A percentile compares a stretch with the other conserved stretches of the same genome.
These are phyloP conservation scores for Limonomyces culmigenus DNA, from an alignment of 1,284 basidiomycete genomes.

Conservation along the genomic window DNA sequence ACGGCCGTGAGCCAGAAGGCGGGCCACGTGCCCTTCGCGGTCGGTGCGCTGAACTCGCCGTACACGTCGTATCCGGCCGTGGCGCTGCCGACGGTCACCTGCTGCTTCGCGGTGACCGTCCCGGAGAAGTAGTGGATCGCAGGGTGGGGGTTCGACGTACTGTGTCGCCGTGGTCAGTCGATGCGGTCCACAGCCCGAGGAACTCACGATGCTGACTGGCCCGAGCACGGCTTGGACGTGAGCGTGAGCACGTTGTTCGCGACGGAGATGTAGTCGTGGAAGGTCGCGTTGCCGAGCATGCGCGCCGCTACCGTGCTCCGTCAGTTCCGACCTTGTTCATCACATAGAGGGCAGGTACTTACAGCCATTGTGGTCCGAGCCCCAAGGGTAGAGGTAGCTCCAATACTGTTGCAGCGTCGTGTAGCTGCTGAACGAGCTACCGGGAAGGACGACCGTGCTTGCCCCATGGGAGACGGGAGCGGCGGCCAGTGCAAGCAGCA, in stretches of 20 bases:
- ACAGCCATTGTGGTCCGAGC: slow-evolving; percentile 28
- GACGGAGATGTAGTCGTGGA: slow-evolving; percentile 20
- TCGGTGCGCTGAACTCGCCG: slow-evolving; percentile 25
- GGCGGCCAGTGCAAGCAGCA: too few relatives aligned
- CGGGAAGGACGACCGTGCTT: slow-evolving; percentile 23
- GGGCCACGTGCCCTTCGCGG: slow-evolving; percentile 24
- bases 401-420: slow-evolving; percentile 20
- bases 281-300: slow-evolving; percentile 21
- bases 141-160: neutral
- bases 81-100: slow-evolving; percentile 20
- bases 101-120: slow-evolving; percentile 23
- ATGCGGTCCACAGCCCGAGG: too few relatives aligned
- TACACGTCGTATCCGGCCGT: slow-evolving; percentile 18
- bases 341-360: slow-evolving; percentile 5
- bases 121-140: slow-evolving; percentile 8
- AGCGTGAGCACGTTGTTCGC: slow-evolving; percentile 20
- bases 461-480: too few relatives aligned
- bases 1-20: slow-evolving; percentile 24
- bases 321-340: neutral
- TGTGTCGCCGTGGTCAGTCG: too few relatives aligned
- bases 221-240: slow-evolving; percentile 22
- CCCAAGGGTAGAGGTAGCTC: slow-evolving; percentile 27
- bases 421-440: slow-evolving; percentile 19
- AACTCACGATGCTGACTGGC: slow-evolving; percentile 20
- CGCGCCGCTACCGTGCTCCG: slow-evolving; percentile 16